Evolutionary conservation across 306 rosid species (phyloP).

Genomic region (Vicia faba): DNA sequence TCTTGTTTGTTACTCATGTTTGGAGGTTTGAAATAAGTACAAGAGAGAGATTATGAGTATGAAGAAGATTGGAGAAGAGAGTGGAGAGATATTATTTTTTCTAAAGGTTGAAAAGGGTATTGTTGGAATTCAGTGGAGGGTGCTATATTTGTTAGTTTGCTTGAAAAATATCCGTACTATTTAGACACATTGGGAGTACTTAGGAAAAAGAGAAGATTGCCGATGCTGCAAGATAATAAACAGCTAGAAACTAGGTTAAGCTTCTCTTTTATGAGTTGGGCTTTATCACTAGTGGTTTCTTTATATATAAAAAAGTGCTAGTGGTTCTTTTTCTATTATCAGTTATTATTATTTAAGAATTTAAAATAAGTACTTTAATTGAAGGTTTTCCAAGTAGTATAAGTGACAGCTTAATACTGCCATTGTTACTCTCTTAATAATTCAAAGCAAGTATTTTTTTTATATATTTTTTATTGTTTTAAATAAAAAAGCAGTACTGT

Average conservation of each 20-base stretch:
- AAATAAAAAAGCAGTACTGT: not conserved
- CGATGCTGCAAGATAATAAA: constrained; percentile 39
- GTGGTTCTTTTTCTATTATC: not conserved
- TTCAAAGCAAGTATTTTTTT: constrained; percentile 3
- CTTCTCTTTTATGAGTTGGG: constrained; percentile 37
- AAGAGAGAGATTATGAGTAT: constrained; percentile 18
- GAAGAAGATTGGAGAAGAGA: not conserved
- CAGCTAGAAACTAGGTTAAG: constrained; percentile 33
- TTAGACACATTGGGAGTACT: constrained; percentile 24
- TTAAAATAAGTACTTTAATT: constrained; percentile 3
- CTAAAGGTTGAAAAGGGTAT: constrained; percentile 44
- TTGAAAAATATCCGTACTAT: constrained; percentile 44
- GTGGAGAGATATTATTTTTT: constrained; percentile 20
- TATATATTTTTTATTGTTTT: not conserved
- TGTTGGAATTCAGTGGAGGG: constrained; percentile 45
- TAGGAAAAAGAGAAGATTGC: constrained; percentile 29
- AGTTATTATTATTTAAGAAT: not conserved
- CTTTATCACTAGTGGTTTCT: constrained; percentile 37
- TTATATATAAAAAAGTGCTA: not conserved
- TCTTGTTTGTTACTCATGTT: constrained; percentile 80
- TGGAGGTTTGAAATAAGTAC: constrained; percentile 11
- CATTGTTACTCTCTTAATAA: constrained; percentile 26
- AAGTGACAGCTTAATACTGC: constrained; percentile 42
- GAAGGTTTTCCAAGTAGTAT: constrained; percentile 27
- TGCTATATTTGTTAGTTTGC: constrained; percentile 42